These are phyloP conservation scores for Aspergillus neotritici DNA, from an alignment of 2,329 filamentous ascomycete species.

Conservation along the genomic window DNA sequence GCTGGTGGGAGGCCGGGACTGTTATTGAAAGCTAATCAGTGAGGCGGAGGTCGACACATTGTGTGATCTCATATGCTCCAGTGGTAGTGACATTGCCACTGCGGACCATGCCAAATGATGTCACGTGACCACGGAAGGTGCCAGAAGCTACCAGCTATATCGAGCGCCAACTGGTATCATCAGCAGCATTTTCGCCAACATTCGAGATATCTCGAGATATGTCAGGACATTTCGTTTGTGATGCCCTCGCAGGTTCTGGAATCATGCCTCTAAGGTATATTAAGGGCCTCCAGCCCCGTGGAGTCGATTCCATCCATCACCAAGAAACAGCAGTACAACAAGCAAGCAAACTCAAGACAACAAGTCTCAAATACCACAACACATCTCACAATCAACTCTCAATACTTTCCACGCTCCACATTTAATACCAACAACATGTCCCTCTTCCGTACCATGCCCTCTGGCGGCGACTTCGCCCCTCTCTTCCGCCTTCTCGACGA, in stretches of 20 bases:
- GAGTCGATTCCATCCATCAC: slow-evolving; percentile 5
- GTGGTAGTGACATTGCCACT: no score
- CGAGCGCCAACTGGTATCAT: no score
- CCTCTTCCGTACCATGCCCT: slow-evolving; percentile 27
- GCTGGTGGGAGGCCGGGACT: no score
- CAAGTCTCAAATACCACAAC: slow-evolving; percentile 1
- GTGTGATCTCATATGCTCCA: no score
- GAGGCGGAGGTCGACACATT: no score
- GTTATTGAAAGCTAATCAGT: no score
- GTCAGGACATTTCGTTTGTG: neutral
- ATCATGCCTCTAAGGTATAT: slow-evolving; percentile 14
- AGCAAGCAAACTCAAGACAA: neutral
- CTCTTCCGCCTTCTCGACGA: slow-evolving; percentile 46
- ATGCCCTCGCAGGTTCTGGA: neutral
- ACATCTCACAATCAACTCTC: neutral
- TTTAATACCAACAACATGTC: slow-evolving; percentile 24
- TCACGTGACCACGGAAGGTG: no score
- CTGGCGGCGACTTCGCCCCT: slow-evolving; percentile 36
- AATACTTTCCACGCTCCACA: neutral
- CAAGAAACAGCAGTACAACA: slow-evolving; percentile 3
- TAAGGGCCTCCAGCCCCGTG: slow-evolving; percentile 8
- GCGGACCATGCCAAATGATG: no score
- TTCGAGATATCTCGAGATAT: slow-evolving; percentile 3
- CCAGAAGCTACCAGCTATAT: no score
- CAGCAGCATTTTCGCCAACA: no score